These are phyloP conservation scores for Pseudogymnoascus sp. DNA, from an alignment of 2,329 filamentous ascomycete genomes.

Conservation along the genomic window DNA sequence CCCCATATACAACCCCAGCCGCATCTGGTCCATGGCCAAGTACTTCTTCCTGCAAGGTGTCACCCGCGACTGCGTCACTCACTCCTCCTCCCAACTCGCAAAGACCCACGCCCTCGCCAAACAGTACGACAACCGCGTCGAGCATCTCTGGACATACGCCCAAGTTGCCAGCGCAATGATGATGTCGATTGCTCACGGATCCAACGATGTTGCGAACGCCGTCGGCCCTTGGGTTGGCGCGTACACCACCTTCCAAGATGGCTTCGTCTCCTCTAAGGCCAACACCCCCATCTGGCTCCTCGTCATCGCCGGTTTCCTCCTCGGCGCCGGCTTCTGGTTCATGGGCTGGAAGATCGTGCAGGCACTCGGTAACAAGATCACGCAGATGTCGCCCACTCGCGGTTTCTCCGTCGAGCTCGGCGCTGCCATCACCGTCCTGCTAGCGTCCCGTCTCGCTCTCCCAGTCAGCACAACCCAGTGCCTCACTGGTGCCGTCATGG, in stretches of 20 bases:
- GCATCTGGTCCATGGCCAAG: constrained; percentile 17
- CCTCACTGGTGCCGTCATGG: constrained; percentile 71
- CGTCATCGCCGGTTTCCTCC: constrained; percentile 55
- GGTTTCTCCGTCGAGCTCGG: constrained; percentile 72
- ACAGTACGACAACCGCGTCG: constrained; percentile 62
- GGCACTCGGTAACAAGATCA: constrained; percentile 70
- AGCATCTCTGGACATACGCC: constrained; percentile 50
- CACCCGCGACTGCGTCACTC: constrained; percentile 12
- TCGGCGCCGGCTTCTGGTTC: constrained; percentile 60
- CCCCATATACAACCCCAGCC: constrained; percentile 14
- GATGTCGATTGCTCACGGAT: constrained; percentile 53
- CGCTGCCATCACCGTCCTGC: constrained; percentile 65
- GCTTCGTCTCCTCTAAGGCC: constrained; percentile 23
- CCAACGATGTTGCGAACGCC: constrained; percentile 68
- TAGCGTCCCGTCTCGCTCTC: constrained; percentile 68
- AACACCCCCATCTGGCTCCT: constrained; percentile 67
- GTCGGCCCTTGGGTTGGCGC: constrained; percentile 63
- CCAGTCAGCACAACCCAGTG: constrained; percentile 74
- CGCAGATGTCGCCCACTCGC: constrained; percentile 54
- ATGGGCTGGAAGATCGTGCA: constrained; percentile 80
- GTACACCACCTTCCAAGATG: constrained; percentile 59
- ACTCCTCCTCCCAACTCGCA: constrained; percentile 9
- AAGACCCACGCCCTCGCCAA: constrained; percentile 16
- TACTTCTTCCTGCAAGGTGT: constrained; percentile 21
- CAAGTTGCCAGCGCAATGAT: constrained; percentile 45